phyloP scores from a whole-genome alignment of 306 rosid species.

The Casuarina equisetifolia region DNA sequence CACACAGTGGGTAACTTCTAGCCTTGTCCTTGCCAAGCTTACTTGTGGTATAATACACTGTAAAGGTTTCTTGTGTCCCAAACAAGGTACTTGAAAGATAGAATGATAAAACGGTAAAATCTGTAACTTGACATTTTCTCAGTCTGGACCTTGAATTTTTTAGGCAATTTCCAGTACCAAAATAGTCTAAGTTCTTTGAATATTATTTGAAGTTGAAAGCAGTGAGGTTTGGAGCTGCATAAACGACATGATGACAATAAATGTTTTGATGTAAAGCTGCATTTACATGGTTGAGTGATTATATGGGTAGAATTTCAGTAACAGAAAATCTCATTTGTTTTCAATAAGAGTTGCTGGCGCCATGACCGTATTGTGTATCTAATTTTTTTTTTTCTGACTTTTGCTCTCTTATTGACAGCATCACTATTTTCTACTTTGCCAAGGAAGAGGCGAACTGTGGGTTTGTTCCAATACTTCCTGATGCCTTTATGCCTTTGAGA shows the following conservation, averaged over 20 bases:
- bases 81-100: not conserved
- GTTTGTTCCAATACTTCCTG: slow-evolving; percentile 68
- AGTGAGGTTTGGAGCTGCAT: not conserved
- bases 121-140: not conserved
- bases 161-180: not conserved
- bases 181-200: not conserved
- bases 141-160: not conserved
- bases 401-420: slow-evolving; percentile 48
- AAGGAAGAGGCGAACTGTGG: slow-evolving; percentile 80
- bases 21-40: not conserved
- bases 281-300: slow-evolving; percentile 8
- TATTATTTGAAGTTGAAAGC: not conserved
- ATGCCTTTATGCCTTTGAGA: slow-evolving; percentile 56
- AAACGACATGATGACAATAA: not conserved
- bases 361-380: slow-evolving; percentile 12
- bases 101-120: not conserved
- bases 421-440: slow-evolving; percentile 77
- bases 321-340: slow-evolving; percentile 9
- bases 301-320: not conserved
- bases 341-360: slow-evolving; percentile 5
- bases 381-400: slow-evolving; percentile 25
- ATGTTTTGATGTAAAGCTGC: slow-evolving; percentile 15
- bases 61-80: not conserved
- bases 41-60: not conserved
- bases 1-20: not conserved